phyloP scores from a whole-genome alignment of 108 stramenopile genomes.

The Cyclotella sp. region DNA sequence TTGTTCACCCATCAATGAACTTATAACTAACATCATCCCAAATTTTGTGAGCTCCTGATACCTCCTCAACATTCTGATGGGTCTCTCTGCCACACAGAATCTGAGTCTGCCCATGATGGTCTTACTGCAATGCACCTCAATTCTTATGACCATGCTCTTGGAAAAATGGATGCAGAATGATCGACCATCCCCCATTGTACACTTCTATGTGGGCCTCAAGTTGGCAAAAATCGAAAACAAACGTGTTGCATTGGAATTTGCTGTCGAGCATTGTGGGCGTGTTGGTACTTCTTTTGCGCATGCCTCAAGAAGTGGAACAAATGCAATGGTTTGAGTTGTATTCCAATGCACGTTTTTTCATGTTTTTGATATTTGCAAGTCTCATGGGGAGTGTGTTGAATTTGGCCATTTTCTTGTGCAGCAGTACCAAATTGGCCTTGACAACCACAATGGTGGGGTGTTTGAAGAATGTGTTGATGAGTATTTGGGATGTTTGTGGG shows the following conservation, averaged over 20 bases:
- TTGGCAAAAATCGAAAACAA: slow-evolving; percentile 58
- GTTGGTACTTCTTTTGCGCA: slow-evolving; percentile 20
- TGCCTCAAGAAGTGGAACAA: slow-evolving; percentile 28
- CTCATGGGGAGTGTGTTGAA: slow-evolving; percentile 64
- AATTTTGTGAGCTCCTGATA: slow-evolving; percentile 72
- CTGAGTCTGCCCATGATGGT: slow-evolving; percentile 78
- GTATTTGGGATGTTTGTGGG: slow-evolving; percentile 58
- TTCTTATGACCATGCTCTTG: slow-evolving; percentile 75
- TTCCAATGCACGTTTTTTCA: slow-evolving; percentile 38
- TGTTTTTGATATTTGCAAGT: slow-evolving; percentile 38
- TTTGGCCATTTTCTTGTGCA: slow-evolving; percentile 76
- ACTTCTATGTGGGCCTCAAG: slow-evolving; percentile 65
- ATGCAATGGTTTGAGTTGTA: slow-evolving; percentile 23
- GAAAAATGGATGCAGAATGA: slow-evolving; percentile 59
- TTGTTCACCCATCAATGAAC: too few species aligned
- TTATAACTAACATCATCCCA: too few species aligned
- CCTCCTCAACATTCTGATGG: slow-evolving; percentile 69
- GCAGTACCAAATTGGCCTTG: slow-evolving; percentile 67
- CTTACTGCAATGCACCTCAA: slow-evolving; percentile 65
- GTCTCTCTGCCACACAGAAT: slow-evolving; percentile 65
- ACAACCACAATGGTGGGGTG: slow-evolving; percentile 74
- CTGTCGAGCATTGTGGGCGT: slow-evolving; percentile 40
- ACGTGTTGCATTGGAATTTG: slow-evolving; percentile 58
- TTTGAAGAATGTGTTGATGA: slow-evolving; percentile 58
- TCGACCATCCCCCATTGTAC: slow-evolving; percentile 50